Percentiles rank a stretch among this genome's conserved stretches.
phyloP scores from a whole-genome alignment of 2,329 filamentous ascomycete genomes.

The Trichoderma citrinoviride region DNA sequence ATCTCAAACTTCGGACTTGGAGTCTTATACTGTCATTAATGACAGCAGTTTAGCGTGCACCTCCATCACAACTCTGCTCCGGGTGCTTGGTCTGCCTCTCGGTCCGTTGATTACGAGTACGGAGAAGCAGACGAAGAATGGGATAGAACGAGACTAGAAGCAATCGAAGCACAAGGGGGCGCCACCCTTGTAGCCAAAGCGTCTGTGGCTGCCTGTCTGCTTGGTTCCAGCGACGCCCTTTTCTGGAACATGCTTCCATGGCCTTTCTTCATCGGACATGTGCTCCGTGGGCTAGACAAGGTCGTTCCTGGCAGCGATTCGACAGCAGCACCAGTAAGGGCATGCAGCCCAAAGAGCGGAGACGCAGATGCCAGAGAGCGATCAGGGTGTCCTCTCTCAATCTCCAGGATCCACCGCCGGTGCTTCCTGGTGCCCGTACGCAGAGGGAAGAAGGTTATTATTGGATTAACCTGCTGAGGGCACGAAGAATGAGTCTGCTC shows the following conservation, averaged over 20 bases:
- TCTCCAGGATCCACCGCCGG: not conserved
- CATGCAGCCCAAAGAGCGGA: slow-evolving; percentile 20
- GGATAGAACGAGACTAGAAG: slow-evolving; percentile 17
- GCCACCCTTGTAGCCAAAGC: not conserved
- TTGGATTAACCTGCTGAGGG: no score
- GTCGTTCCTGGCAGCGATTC: slow-evolving; percentile 10
- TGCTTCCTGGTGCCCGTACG: not conserved
- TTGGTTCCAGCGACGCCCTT: slow-evolving; percentile 1
- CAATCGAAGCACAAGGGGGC: slow-evolving; percentile 9
- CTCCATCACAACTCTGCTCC: slow-evolving; percentile 13
- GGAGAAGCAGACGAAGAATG: not conserved
- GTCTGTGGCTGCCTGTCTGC: slow-evolving; percentile 9
- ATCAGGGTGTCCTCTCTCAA: not conserved
- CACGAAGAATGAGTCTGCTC: no score
- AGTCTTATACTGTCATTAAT: not conserved
- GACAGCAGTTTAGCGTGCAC: slow-evolving; percentile 5
- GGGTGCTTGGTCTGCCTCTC: not conserved
- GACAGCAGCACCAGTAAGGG: not conserved
- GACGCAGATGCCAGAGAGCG: slow-evolving; percentile 8
- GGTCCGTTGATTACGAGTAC: not conserved
- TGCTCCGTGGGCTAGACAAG: slow-evolving; percentile 9
- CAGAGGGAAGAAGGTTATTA: not conserved
- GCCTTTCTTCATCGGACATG: slow-evolving; percentile 17
- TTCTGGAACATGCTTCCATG: slow-evolving; percentile 10
- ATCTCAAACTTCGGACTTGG: not conserved